A percentile compares a stretch with the other conserved stretches of the same genome.
phyloP scores from a whole-genome alignment of 179 eudicot species.

The Monotropa hypopitys region DNA sequence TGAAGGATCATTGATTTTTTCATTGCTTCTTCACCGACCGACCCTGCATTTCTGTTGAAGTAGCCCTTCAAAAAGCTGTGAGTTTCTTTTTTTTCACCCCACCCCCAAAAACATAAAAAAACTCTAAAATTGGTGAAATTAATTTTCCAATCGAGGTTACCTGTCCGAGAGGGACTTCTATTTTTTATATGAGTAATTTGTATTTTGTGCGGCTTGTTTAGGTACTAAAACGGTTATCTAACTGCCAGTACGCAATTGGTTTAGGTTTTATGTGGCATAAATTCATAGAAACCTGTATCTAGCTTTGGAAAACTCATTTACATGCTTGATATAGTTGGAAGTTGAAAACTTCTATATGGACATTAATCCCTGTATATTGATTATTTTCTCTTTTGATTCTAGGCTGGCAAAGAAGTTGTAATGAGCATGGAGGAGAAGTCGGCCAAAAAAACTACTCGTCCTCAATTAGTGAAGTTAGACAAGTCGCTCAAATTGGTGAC shows the following conservation, averaged over 20 bases:
- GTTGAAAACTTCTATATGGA: background rate
- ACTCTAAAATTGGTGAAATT: too few relatives aligned
- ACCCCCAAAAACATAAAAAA: too few relatives aligned
- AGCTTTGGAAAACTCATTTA: background rate
- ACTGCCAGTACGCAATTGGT: background rate
- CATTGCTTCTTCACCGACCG: too few relatives aligned
- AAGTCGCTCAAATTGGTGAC: slow-evolving; percentile 30
- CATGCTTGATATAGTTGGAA: background rate
- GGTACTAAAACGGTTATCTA: background rate
- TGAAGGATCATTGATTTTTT: too few relatives aligned
- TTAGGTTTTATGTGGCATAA: background rate
- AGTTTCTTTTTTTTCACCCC: too few relatives aligned
- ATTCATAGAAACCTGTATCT: background rate
- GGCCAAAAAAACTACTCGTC: slow-evolving; percentile 17
- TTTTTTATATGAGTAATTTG: too few relatives aligned
- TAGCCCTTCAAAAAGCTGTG: too few relatives aligned
- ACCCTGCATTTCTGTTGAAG: too few relatives aligned
- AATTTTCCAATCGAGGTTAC: too few relatives aligned
- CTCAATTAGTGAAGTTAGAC: slow-evolving; percentile 27
- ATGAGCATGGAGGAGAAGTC: slow-evolving; percentile 21
- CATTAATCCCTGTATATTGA: background rate
- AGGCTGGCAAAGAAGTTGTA: slow-evolving; percentile 12
- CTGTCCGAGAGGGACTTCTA: too few relatives aligned
- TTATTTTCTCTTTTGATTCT: background rate
- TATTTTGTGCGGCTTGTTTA: too few relatives aligned